Evolutionary conservation across 106 monocot genomes (phyloP).

Genomic region (Acanthochlamys bracteata): DNA sequence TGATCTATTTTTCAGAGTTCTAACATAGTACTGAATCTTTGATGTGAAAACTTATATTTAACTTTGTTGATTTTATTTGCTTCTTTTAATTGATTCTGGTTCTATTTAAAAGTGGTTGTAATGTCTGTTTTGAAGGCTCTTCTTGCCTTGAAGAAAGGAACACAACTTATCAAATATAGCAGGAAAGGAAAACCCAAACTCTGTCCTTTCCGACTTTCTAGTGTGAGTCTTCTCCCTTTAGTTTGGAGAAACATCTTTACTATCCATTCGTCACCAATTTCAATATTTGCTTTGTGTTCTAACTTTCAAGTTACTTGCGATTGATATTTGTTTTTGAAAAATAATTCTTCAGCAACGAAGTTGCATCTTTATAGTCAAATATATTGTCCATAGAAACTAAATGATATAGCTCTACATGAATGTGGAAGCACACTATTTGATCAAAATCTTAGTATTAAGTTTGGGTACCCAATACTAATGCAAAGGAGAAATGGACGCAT

Average conservation of each 20-base stretch:
- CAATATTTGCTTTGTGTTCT: not conserved
- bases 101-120: slow-evolving; percentile 7
- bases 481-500: no score
- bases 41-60: no score
- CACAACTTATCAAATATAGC: slow-evolving; percentile 48
- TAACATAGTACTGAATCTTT: no score
- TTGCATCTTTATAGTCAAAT: not conserved
- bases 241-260: not conserved
- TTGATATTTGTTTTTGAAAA: not conserved
- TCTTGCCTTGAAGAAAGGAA: slow-evolving; percentile 53
- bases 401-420: no score
- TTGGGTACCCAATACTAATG: no score
- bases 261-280: not conserved
- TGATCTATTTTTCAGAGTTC: no score
- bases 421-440: no score
- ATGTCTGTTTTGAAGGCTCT: slow-evolving; percentile 34
- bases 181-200: slow-evolving; percentile 70
- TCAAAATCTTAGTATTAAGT: no score
- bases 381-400: no score
- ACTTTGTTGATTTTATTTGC: no score
- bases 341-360: not conserved
- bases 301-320: no score
- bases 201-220: slow-evolving; percentile 52
- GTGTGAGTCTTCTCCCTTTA: slow-evolving; percentile 22
- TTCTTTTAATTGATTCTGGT: no score